Evolutionary conservation across 192 early-diverging fungal genomes (phyloP), one percentile per base, ranked within the genome.

Genomic region (Coemansia sp.): DNA sequence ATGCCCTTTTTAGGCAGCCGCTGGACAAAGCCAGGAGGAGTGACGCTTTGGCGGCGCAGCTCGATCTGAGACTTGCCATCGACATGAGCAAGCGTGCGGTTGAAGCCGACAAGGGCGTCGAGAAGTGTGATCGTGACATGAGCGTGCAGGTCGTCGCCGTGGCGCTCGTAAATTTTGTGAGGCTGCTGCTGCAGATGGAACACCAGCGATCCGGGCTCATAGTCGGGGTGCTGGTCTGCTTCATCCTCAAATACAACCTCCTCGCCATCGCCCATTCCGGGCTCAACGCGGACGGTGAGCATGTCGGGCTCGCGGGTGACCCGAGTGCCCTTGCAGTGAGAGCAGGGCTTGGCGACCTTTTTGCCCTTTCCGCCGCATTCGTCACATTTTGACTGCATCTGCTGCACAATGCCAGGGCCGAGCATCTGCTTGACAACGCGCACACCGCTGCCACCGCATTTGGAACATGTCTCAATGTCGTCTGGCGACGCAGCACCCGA

Each of bases 321-420:
- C 45, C 94, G 96, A 38, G 79, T 68, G 15, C 96, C 96, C 23
- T 84, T 51, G 76, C 96, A 98, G 45, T 83, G 77, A 2, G 89
- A 75, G 58, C 96, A 98, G 58, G 84, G 87, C 39, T 82, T 76
- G 41, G 82, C 82, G 49, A 96, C 81, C 32, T 84, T 81, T 76
- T 94, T 94, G 39, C 96, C 97, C 58, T 88, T 88, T 40, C 95
- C 95, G 39, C 84, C 81, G 66, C 97, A 99, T 16, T 77, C 70
- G 60, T 94, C 90, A 78, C 97, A 99, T 67, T 83, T 85, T 34
- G 88, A 82, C 67, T 95, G 95, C 80, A 97, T 88, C 71, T 94
- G 91, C 64, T 97, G 96, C 58, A 88, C 87, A 68, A 98, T 93
- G 26, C 94, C 94, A 6, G 95, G 93, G 0, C 85, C 94, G 11